These are phyloP conservation scores for Capsicum chinense DNA, from an alignment of 257 asterid genomes.

Conservation along the genomic window DNA sequence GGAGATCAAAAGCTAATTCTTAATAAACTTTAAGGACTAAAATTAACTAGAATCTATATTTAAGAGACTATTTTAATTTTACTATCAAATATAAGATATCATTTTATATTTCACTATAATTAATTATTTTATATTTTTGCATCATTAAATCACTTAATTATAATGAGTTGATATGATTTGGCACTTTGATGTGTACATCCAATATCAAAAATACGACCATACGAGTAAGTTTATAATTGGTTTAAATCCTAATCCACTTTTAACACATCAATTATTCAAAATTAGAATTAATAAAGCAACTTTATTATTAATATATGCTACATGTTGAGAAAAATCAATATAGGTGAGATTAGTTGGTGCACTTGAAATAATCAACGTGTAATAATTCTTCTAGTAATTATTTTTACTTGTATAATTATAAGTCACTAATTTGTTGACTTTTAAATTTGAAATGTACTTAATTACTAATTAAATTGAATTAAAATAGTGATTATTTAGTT, in stretches of 20 bases:
- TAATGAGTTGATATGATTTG: neutral
- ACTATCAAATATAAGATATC: neutral
- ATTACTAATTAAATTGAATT: constrained; percentile 22
- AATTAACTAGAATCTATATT: neutral
- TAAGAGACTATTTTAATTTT: neutral
- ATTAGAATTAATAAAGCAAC: neutral
- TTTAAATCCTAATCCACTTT: neutral
- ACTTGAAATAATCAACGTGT: neutral
- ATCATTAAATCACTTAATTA: neutral
- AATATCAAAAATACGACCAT: neutral
- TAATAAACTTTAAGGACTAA: neutral
- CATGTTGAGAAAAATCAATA: neutral
- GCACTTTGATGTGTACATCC: neutral
- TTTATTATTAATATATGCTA: neutral
- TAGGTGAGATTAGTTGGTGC: neutral
- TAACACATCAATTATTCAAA: neutral
- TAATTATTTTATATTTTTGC: neutral
- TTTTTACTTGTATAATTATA: no score
- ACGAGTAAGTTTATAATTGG: neutral
- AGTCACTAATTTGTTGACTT: constrained; percentile 9
- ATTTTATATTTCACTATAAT: neutral
- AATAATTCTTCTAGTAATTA: neutral
- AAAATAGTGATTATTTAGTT: neutral
- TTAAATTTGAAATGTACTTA: neutral
- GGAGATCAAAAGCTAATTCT: no score